Evolutionary conservation across 257 asterid genomes (phyloP).

Genomic region (Solanum appendiculatum): DNA sequence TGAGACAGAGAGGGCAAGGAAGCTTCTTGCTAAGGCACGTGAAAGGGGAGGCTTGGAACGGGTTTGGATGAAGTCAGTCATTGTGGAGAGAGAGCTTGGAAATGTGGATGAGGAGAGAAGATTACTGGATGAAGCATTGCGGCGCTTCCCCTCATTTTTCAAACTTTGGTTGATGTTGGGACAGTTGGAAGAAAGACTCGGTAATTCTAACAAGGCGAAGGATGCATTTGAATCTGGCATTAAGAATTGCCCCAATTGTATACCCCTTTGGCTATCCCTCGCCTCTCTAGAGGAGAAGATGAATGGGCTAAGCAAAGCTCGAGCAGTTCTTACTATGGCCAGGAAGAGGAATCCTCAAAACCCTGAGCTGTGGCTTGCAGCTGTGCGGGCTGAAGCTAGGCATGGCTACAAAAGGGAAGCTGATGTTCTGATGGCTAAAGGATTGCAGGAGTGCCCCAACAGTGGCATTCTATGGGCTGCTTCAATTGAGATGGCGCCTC

Average conservation of each 20-base stretch:
- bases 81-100: constrained; percentile 85
- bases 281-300: constrained; percentile 74
- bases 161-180: constrained; percentile 92
- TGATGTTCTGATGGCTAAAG: constrained; percentile 78
- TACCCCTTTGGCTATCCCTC: constrained; percentile 79
- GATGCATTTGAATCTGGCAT: constrained; percentile 55
- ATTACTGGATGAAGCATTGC: constrained; percentile 70
- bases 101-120: constrained; percentile 65
- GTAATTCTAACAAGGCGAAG: constrained; percentile 53
- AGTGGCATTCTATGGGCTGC: constrained; percentile 84
- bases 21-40: constrained; percentile 87
- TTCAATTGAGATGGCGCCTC: constrained; percentile 64
- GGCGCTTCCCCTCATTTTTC: constrained; percentile 63
- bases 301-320: constrained; percentile 61
- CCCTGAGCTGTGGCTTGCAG: constrained; percentile 89
- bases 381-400: constrained; percentile 65
- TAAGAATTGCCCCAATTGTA: constrained; percentile 56
- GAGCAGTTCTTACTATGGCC: constrained; percentile 79
- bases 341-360: constrained; percentile 72
- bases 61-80: constrained; percentile 98
- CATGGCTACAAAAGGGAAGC: constrained; percentile 81
- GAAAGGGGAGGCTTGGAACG: constrained; percentile 87
- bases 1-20: constrained; percentile 82
- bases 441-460: constrained; percentile 80
- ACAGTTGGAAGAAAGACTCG: constrained; percentile 76